phyloP scores from a whole-genome alignment of 495 filamentous ascomycete genomes.

The Xylaria venustula region DNA sequence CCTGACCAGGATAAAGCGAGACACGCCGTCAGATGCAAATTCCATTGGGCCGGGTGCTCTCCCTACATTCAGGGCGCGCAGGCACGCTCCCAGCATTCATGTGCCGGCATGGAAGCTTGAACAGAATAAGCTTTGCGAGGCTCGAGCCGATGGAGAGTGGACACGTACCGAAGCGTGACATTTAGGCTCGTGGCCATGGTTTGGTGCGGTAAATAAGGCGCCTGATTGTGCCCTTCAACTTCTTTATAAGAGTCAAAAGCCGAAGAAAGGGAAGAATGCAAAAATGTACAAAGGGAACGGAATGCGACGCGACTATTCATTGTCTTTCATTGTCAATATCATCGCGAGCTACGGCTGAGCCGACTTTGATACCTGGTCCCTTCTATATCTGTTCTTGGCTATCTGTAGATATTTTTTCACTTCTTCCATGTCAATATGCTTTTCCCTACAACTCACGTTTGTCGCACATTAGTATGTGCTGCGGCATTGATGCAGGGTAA shows the following conservation, averaged over 20 bases:
- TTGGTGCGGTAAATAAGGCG: not conserved
- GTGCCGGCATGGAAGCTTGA: conserved; percentile 2
- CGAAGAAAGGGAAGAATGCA: not conserved
- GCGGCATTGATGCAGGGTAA: conserved; percentile 7
- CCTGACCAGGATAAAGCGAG: not conserved
- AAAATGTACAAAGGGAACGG: not conserved
- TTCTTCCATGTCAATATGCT: not conserved
- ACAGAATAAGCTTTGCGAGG: not conserved
- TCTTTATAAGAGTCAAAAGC: not conserved
- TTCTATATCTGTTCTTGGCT: not conserved
- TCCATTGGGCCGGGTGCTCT: not conserved
- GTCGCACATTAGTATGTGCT: conserved; percentile 1
- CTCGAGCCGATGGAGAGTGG: not conserved
- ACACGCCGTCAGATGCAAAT: conserved; percentile 7
- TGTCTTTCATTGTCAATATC: not conserved
- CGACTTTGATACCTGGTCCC: not conserved
- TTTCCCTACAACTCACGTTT: not conserved
- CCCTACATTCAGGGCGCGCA: not conserved
- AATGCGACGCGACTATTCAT: not conserved
- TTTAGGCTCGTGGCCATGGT: conserved; percentile 2
- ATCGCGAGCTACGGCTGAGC: conserved; percentile 1
- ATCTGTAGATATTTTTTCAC: not conserved
- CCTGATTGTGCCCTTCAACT: not conserved
- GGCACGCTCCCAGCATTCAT: not conserved
- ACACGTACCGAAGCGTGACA: not conserved